A percentile compares a stretch with the other conserved stretches of the same genome.
Evolutionary conservation across 2,329 filamentous ascomycete genomes (phyloP).

Genomic region (Hymenoscyphus scutula): DNA sequence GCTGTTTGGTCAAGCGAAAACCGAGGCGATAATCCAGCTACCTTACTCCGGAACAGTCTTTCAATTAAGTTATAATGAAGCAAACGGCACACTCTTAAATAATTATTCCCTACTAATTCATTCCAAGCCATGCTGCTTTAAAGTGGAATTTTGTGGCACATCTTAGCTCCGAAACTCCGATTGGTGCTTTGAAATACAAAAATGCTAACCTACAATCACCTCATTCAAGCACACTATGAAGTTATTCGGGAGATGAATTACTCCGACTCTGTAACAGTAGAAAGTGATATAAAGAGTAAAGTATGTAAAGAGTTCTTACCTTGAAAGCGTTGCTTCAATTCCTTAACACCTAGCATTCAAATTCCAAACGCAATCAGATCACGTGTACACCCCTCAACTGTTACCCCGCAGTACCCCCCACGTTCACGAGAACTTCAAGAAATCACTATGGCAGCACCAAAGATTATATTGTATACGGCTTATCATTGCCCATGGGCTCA

Average conservation of each 20-base stretch:
- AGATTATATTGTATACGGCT: conserved; percentile 68
- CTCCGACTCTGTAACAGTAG: background rate
- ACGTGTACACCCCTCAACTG: background rate
- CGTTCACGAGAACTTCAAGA: background rate
- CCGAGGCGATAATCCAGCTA: no score
- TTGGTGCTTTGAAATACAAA: conserved; percentile 1
- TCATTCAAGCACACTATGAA: background rate
- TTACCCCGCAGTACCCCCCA: background rate
- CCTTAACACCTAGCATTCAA: background rate
- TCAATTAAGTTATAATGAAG: no score
- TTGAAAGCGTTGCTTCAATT: background rate
- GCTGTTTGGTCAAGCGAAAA: no score
- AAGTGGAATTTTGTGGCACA: no score
- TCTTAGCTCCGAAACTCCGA: background rate
- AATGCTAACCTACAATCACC: background rate
- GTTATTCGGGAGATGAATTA: background rate
- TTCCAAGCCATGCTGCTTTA: background rate
- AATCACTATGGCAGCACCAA: conserved; percentile 13
- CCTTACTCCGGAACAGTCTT: no score
- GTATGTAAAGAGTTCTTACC: background rate
- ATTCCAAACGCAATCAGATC: background rate
- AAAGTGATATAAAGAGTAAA: background rate
- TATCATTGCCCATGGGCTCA: conserved; percentile 72
- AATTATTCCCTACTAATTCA: background rate
- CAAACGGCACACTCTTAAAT: background rate